A percentile compares a stretch with the other conserved stretches of the same genome.
These are phyloP conservation scores for Yamadazyma kanchanaburiensis DNA, from an alignment of 1,139 yeast species.

Conservation along the genomic window DNA sequence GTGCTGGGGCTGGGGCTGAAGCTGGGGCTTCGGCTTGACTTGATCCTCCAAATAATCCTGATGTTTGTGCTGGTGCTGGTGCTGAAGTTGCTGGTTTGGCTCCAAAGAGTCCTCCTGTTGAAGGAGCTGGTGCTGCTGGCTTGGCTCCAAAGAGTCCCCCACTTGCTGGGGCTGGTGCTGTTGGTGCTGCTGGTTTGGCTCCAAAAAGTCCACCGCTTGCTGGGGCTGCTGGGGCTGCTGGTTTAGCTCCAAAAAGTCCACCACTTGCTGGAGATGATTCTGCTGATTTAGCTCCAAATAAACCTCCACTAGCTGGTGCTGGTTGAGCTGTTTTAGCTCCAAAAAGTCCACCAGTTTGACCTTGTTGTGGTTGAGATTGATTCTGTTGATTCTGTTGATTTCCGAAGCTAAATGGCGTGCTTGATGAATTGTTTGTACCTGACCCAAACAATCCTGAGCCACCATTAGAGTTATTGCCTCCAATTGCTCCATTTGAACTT, in stretches of 20 bases:
- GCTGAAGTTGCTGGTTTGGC: constrained; percentile 1
- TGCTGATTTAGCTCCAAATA: neutral
- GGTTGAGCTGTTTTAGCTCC: constrained; percentile 1
- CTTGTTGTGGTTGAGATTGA: constrained; percentile 4
- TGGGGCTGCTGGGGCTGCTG: neutral
- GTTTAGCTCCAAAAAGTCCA: too few relatives aligned
- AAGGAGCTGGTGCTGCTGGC: neutral
- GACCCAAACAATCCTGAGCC: constrained; percentile 8
- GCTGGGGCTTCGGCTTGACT: too few relatives aligned
- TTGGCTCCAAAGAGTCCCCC: constrained; percentile 1
- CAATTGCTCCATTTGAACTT: constrained; percentile 5
- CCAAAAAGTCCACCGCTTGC: neutral
- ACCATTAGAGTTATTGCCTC: constrained; percentile 2
- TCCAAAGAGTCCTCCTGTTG: constrained; percentile 1
- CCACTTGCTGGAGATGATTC: too few relatives aligned
- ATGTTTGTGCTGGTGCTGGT: too few relatives aligned
- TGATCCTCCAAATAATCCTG: too few relatives aligned
- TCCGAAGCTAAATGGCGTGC: constrained; percentile 3
- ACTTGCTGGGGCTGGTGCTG: neutral
- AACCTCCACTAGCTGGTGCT: neutral
- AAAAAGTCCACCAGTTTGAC: neutral
- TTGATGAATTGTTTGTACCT: constrained; percentile 6
- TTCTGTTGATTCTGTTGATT: constrained; percentile 5
- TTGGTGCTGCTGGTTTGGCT: constrained; percentile 1
- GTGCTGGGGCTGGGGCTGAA: too few relatives aligned